Evolutionary conservation across 139 green algal species (phyloP).

Genomic region (Chloropicon primus): DNA sequence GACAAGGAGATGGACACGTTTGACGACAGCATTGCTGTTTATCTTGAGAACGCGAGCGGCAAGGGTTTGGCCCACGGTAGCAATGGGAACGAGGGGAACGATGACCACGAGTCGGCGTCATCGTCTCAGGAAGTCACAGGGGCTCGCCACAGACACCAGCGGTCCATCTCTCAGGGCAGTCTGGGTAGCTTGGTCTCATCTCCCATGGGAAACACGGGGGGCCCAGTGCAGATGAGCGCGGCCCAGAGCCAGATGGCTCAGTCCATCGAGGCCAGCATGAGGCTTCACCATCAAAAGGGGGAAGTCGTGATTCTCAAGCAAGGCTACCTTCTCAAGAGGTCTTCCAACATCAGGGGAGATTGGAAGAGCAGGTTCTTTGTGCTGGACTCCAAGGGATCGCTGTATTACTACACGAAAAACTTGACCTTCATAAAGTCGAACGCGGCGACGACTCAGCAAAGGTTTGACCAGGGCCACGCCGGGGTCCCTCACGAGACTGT

Average conservation of each 20-base stretch:
- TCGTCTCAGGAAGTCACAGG: conserved; percentile 7
- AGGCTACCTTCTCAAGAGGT: conserved; percentile 70
- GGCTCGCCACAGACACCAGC: neutral
- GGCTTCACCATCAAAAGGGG: conserved; percentile 13
- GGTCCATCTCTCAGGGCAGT: neutral
- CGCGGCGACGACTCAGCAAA: neutral
- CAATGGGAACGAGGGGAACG: conserved; percentile 2
- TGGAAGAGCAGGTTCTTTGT: conserved; percentile 85
- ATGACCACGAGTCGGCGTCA: neutral
- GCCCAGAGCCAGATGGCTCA: conserved; percentile 17
- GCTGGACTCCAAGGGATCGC: conserved; percentile 53
- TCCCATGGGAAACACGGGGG: neutral
- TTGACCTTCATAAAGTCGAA: conserved; percentile 12
- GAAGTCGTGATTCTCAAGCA: conserved; percentile 45
- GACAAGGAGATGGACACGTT: neutral
- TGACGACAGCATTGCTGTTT: neutral
- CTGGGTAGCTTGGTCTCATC: neutral
- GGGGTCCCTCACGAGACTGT: conserved; percentile 46
- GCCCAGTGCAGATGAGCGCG: conserved; percentile 30
- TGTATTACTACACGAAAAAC: conserved; percentile 61
- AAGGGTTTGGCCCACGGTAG: no score
- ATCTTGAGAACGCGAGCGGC: conserved; percentile 29
- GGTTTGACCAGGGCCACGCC: neutral
- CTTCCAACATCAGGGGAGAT: conserved; percentile 34
- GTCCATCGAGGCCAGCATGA: conserved; percentile 34